Conservation (phyloP, 768 basidiomycete genomes). For the Boletus rubescentipes region DNA sequence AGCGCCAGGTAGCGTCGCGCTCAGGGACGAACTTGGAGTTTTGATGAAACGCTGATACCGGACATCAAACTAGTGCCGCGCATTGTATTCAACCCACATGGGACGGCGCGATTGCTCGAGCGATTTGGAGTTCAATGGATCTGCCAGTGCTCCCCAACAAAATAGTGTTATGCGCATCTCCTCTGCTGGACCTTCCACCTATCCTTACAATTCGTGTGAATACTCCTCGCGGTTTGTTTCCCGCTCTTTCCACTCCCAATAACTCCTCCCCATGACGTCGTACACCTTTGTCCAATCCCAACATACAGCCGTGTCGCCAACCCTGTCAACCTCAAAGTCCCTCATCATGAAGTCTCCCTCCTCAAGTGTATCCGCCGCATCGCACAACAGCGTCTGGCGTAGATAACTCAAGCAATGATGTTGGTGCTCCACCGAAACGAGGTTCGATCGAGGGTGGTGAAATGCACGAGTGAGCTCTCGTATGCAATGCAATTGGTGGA, state of each 20-base stretch:
- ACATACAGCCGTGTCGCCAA: constrained; percentile 20
- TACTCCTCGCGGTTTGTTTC: no score
- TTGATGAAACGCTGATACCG: no score
- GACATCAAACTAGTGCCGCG: no score
- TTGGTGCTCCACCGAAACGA: constrained; percentile 18
- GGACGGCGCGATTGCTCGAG: no score
- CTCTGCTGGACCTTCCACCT: no score
- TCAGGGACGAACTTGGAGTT: no score
- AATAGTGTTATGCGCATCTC: no score
- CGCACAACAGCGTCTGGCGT: constrained; percentile 36
- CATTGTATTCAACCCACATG: no score
- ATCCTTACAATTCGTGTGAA: no score
- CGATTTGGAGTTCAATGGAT: no score
- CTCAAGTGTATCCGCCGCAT: constrained; percentile 34
- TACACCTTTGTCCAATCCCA: constrained; percentile 25
- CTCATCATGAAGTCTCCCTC: constrained; percentile 32
- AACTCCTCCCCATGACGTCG: constrained; percentile 8
- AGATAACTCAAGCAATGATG: constrained; percentile 41
- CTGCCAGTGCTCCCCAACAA: no score
- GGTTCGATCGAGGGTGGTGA: neutral
- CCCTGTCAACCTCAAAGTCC: constrained; percentile 25
- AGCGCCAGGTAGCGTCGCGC: no score
- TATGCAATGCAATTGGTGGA: constrained; percentile 11
- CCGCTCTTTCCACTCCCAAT: constrained; percentile 1
- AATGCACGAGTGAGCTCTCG: constrained; percentile 8